phyloP scores from a whole-genome alignment of 2,329 filamentous ascomycete species.

The Talaromyces sp. region DNA sequence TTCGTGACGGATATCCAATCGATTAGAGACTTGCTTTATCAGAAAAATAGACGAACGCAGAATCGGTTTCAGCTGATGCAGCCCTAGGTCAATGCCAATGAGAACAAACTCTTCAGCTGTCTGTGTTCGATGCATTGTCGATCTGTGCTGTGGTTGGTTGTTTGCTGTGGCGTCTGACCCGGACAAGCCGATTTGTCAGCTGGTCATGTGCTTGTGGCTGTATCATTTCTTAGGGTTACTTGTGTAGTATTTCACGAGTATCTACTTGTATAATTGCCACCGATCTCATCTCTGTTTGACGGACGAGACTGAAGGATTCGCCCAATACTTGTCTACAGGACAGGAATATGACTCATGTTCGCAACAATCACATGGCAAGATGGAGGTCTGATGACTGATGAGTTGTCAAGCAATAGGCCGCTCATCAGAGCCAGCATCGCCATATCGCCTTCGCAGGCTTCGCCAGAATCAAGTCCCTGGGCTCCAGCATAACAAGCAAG shows the following conservation, averaged over 20 bases:
- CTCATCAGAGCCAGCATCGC: background rate
- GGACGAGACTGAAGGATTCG: background rate
- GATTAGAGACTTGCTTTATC: too few relatives aligned
- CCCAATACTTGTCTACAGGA: background rate
- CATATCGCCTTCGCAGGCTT: background rate
- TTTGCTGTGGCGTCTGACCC: background rate
- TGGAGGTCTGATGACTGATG: background rate
- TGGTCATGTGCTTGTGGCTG: constrained; percentile 5
- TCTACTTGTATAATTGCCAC: background rate
- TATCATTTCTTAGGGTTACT: background rate
- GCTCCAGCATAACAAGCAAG: background rate
- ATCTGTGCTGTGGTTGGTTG: background rate
- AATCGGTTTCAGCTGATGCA: constrained; percentile 12
- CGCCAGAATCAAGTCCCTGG: background rate
- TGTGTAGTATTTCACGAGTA: background rate
- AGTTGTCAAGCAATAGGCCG: background rate
- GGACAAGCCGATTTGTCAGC: constrained; percentile 3
- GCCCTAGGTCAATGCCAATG: constrained; percentile 6
- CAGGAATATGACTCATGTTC: background rate
- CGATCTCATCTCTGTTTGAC: background rate
- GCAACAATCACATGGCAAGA: background rate
- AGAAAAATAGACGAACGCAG: too few relatives aligned
- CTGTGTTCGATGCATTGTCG: constrained; percentile 3
- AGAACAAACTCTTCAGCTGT: background rate
- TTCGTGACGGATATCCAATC: background rate